Conservation (phyloP, 768 basidiomycete genomes). For the Porpolomopsis calyptriformis region DNA sequence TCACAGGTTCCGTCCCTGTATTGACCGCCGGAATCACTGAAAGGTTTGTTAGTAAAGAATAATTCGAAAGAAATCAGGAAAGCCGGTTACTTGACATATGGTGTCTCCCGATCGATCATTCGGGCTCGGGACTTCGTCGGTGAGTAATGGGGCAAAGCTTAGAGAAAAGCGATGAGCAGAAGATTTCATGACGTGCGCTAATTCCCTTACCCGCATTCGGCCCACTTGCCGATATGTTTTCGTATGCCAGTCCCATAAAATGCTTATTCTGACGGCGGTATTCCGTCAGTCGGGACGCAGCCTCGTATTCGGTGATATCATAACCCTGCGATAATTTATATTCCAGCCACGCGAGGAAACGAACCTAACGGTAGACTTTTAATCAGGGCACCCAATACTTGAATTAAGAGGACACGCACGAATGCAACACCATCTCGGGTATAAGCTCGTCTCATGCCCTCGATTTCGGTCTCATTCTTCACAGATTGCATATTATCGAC, state of each 20-base stretch:
- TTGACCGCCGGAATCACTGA: constrained; percentile 86
- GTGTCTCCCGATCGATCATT: constrained; percentile 66
- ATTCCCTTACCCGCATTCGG: constrained; percentile 50
- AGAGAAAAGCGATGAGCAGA: neutral
- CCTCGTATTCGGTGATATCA: constrained; percentile 87
- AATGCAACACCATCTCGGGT: constrained; percentile 82
- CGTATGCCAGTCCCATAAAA: constrained; percentile 80
- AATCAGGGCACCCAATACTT: constrained; percentile 7
- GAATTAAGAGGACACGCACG: constrained; percentile 32
- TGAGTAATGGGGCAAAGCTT: constrained; percentile 86
- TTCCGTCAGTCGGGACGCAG: constrained; percentile 72
- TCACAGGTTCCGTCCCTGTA: constrained; percentile 86
- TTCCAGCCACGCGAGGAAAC: constrained; percentile 90
- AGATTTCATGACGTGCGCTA: neutral
- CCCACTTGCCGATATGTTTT: constrained; percentile 82
- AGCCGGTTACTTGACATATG: constrained; percentile 75
- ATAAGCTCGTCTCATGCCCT: constrained; percentile 72
- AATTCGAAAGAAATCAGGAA: constrained; percentile 9
- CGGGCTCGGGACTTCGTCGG: constrained; percentile 59
- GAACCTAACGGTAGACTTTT: constrained; percentile 30
- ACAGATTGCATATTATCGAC: constrained; percentile 73
- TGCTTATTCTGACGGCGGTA: constrained; percentile 60
- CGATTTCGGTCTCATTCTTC: constrained; percentile 82
- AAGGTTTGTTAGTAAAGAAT: constrained; percentile 6
- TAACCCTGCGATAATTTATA: constrained; percentile 64